Conservation (phyloP, 2,329 filamentous ascomycete genomes). For the Lachnellula hyalina region DNA sequence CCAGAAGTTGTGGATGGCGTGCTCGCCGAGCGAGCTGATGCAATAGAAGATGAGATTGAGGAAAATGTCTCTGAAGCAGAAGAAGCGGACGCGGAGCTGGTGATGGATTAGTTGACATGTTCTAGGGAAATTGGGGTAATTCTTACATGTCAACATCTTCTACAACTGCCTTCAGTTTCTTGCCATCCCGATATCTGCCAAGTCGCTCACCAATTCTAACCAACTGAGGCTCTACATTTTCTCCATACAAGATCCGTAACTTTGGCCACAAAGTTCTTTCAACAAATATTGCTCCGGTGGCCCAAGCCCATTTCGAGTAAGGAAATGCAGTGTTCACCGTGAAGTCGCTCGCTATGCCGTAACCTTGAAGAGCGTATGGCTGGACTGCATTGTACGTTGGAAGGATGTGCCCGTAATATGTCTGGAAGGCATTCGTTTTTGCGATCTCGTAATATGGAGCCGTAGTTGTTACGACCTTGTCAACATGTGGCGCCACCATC, state of each 20-base stretch:
- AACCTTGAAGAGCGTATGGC: constrained; percentile 68
- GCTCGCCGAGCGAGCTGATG: constrained; percentile 20
- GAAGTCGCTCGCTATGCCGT: constrained; percentile 61
- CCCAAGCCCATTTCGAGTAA: constrained; percentile 64
- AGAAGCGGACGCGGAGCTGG: constrained; percentile 27
- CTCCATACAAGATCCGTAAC: constrained; percentile 71
- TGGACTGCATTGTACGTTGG: constrained; percentile 70
- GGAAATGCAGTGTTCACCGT: constrained; percentile 67
- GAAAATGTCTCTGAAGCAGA: constrained; percentile 26
- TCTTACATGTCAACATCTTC: constrained; percentile 46
- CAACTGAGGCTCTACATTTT: constrained; percentile 94
- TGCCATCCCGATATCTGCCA: constrained; percentile 63
- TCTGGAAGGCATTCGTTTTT: constrained; percentile 56
- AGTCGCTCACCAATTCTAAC: constrained; percentile 87
- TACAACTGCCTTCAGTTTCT: constrained; percentile 54
- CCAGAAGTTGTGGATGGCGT: constrained; percentile 5
- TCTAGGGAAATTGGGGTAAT: constrained; percentile 11
- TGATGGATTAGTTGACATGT: constrained; percentile 9
- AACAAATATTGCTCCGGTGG: constrained; percentile 64
- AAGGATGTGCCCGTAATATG: constrained; percentile 67
- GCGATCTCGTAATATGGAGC: constrained; percentile 69
- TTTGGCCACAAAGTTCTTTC: constrained; percentile 77
- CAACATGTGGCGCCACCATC: constrained; percentile 67
- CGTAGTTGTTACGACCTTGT: constrained; percentile 50
- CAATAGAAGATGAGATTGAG: constrained; percentile 23